These are phyloP conservation scores for Talaromyces sp. DNA, from an alignment of 2,329 filamentous ascomycete species.

Conservation along the genomic window DNA sequence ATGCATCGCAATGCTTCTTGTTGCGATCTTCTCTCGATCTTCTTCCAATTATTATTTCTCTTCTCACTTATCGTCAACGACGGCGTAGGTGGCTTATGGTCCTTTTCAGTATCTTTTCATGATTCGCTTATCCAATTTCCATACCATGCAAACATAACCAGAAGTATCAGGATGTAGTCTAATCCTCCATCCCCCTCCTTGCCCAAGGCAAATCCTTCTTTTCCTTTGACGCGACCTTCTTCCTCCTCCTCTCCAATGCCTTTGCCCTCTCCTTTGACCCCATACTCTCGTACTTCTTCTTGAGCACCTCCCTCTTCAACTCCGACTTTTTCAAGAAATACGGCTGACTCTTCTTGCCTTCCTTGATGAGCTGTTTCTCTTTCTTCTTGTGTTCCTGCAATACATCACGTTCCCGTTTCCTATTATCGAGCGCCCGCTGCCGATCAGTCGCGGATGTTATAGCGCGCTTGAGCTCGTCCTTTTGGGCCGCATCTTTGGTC, in stretches of 20 bases:
- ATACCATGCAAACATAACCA: not conserved
- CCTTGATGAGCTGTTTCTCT: constrained; percentile 78
- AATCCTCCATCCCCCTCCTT: constrained; percentile 36
- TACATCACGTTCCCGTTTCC: constrained; percentile 66
- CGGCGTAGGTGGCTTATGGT: constrained; percentile 16
- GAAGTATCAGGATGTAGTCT: not conserved
- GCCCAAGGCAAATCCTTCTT: constrained; percentile 67
- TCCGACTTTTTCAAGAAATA: constrained; percentile 92
- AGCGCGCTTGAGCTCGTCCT: constrained; percentile 67
- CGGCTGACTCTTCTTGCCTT: constrained; percentile 75
- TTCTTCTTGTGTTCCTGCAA: constrained; percentile 70
- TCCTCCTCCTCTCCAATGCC: constrained; percentile 79
- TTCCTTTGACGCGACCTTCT: constrained; percentile 85
- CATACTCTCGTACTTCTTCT: constrained; percentile 76
- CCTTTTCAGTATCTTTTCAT: constrained; percentile 6
- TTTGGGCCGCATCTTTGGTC: constrained; percentile 61
- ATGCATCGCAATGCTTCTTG: constrained; percentile 15
- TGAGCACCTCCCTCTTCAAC: constrained; percentile 78
- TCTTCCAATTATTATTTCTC: not conserved
- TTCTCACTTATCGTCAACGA: constrained; percentile 13
- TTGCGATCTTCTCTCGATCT: constrained; percentile 19
- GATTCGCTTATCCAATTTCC: not conserved
- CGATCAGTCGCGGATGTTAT: constrained; percentile 75
- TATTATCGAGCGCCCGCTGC: constrained; percentile 65
- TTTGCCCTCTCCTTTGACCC: constrained; percentile 80